Conservation (phyloP, 2,329 filamentous ascomycete genomes). For the Trichoderma aggressivum region DNA sequence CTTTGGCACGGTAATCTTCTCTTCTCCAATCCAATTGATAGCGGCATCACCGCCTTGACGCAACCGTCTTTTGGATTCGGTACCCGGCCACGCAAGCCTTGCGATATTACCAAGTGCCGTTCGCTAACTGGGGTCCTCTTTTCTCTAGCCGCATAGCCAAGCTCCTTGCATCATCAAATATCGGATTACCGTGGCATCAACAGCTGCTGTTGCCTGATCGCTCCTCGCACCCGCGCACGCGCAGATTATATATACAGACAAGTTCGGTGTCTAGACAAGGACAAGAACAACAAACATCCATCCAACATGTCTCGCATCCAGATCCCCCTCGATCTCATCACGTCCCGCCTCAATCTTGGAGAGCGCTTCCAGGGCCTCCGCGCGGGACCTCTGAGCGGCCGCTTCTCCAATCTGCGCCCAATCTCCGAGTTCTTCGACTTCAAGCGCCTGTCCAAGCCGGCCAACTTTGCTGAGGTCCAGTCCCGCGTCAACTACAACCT, state of each 20-base stretch:
- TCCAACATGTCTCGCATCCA: slow-evolving; percentile 75
- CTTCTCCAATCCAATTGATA: not conserved
- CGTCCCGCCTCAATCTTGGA: slow-evolving; percentile 80
- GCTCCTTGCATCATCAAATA: not conserved
- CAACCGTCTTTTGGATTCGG: not conserved
- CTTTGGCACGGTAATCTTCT: not conserved
- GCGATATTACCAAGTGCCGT: not conserved
- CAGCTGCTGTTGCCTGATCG: not conserved
- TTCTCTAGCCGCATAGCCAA: slow-evolving; percentile 2
- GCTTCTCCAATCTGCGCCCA: slow-evolving; percentile 90
- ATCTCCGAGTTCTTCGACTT: slow-evolving; percentile 92
- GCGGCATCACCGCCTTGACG: not conserved
- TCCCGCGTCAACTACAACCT: slow-evolving; percentile 96
- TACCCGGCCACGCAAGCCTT: slow-evolving; percentile 14
- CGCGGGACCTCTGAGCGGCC: slow-evolving; percentile 70
- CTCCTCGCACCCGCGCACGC: not conserved
- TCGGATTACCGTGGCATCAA: slow-evolving; percentile 13
- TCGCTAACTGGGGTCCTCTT: not conserved
- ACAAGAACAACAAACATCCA: slow-evolving; percentile 13
- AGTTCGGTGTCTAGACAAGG: not conserved
- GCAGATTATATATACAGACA: not conserved
- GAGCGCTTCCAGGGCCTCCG: slow-evolving; percentile 84
- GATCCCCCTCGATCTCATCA: slow-evolving; percentile 88
- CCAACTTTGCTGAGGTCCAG: slow-evolving; percentile 86
- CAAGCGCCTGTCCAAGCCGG: slow-evolving; percentile 92